A percentile compares a stretch with the other conserved stretches of the same genome.
Evolutionary conservation across 2,329 filamentous ascomycete species (phyloP).

Genomic region (Gaeumannomyces sp.): DNA sequence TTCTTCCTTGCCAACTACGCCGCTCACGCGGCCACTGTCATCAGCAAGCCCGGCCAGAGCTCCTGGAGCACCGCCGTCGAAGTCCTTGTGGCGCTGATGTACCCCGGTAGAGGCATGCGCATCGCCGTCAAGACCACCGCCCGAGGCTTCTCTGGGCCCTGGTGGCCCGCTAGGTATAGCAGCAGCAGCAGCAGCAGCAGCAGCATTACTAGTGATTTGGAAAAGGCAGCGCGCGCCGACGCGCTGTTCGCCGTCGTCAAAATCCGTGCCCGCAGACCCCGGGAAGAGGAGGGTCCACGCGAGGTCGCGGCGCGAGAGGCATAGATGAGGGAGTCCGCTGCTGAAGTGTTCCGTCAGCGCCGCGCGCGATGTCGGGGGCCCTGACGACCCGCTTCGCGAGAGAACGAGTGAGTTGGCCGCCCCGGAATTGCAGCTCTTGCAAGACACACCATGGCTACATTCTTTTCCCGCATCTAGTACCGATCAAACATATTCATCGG

Average conservation of each 20-base stretch:
- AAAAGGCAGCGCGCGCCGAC: not conserved
- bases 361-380: not conserved
- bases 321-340: not conserved
- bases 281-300: not conserved
- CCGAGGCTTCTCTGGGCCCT: not conserved
- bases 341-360: not conserved
- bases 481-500: not conserved
- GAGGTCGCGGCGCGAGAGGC: not conserved
- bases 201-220: too few species aligned
- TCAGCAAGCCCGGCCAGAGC: not conserved
- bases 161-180: too few species aligned
- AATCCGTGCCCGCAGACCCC: too few species aligned
- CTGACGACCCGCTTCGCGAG: not conserved
- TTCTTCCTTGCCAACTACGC: not conserved
- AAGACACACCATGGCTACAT: too few species aligned
- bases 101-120: not conserved
- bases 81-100: not conserved
- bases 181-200: not conserved
- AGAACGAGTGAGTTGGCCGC: not conserved
- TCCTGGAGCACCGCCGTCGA: not conserved
- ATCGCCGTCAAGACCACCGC: not conserved
- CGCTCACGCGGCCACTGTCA: not conserved
- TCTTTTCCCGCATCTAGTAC: too few species aligned
- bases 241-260: not conserved
- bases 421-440: too few species aligned